Conservation (phyloP, 495 filamentous ascomycete genomes). For the Penicillium lagena region DNA sequence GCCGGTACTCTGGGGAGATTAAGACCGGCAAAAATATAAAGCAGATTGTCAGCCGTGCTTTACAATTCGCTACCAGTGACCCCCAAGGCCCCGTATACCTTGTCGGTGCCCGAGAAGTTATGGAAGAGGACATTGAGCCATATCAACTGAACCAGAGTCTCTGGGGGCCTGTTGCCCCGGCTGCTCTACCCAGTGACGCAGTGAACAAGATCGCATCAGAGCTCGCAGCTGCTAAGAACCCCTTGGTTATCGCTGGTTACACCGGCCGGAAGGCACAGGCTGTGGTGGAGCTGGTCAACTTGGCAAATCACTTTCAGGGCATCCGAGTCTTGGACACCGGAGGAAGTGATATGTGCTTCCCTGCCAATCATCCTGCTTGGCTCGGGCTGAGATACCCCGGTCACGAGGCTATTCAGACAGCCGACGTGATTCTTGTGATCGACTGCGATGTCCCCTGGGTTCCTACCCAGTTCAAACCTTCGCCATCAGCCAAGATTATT, state of each 20-base stretch:
- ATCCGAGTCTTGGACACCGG: conserved; percentile 83
- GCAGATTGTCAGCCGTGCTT: conserved; percentile 86
- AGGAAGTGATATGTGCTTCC: conserved; percentile 95
- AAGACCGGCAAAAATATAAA: conserved; percentile 92
- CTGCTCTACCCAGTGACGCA: conserved; percentile 62
- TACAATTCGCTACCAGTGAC: conserved; percentile 78
- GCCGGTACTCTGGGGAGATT: conserved; percentile 84
- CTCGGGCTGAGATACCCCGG: conserved; percentile 72
- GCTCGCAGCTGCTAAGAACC: conserved; percentile 65
- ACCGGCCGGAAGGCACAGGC: conserved; percentile 67
- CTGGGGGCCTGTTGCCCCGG: conserved; percentile 71
- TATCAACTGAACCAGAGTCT: conserved; percentile 66
- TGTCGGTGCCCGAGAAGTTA: conserved; percentile 75
- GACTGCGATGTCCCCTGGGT: conserved; percentile 83
- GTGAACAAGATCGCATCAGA: conserved; percentile 64
- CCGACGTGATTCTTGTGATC: conserved; percentile 79
- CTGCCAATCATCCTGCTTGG: conserved; percentile 67
- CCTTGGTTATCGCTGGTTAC: conserved; percentile 79
- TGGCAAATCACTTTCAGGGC: conserved; percentile 73
- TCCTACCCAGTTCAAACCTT: conserved; percentile 52
- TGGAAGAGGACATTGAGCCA: conserved; percentile 86
- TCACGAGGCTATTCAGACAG: conserved; percentile 65
- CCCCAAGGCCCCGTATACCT: conserved; percentile 87
- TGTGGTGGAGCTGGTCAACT: conserved; percentile 63
- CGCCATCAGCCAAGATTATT: conserved; percentile 55